Base-by-base conservation (phyloP, 768 basidiomycete genomes). In the Lyophyllum decastes region DNA sequence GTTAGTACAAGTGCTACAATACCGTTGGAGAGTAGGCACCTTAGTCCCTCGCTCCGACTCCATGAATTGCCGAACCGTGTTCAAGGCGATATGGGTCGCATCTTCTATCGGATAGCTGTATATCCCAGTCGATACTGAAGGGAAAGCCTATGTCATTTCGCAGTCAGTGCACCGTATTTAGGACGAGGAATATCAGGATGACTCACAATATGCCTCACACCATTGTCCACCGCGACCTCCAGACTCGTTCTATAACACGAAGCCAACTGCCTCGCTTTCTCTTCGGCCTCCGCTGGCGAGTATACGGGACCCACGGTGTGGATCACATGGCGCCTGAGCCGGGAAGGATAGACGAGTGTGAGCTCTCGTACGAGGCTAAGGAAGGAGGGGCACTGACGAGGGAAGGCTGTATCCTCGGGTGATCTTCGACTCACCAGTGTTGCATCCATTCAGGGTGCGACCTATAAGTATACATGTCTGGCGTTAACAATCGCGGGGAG, bases 221-320 rank as follows among this genome's bases (percentile, higher is more conserved):
- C 72, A 55, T 87, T 82, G 54, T 85, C 76, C 1, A 80, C 72
- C 0, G 89, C 88, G 19, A 91, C 58, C 49, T 84, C 75, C 57
- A 94, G 71, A 62, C 89, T 87, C 19, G 68, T 81, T 55, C 69
- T 73, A 66, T 94, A 94, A 65, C 89, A 90, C 9, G 89, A 89
- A 3, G 77, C 76, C 14, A 94, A 78, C 59, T 84, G 79, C 57
- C 68, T 62, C 5, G 84, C 84, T 52, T 79, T 82, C 25, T 68
- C 70, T 41, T 79, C 78, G 35, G 70, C 71, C 25, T 77, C 71
- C 0, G 61, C 56, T 2, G 64, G 54, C 4, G 76, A 77, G 68
- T 89, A 92, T 1, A 90, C 69, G 0, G 92, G 92, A 11, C 92
- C 92, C 16, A 94, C 92, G 2, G 92, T 80, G 64, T 94, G 92